A percentile compares a stretch with the other conserved stretches of the same genome.
Evolutionary conservation across 371 early-diverging fungal species (phyloP).

Genomic region (Lichtheimia corymbifera): DNA sequence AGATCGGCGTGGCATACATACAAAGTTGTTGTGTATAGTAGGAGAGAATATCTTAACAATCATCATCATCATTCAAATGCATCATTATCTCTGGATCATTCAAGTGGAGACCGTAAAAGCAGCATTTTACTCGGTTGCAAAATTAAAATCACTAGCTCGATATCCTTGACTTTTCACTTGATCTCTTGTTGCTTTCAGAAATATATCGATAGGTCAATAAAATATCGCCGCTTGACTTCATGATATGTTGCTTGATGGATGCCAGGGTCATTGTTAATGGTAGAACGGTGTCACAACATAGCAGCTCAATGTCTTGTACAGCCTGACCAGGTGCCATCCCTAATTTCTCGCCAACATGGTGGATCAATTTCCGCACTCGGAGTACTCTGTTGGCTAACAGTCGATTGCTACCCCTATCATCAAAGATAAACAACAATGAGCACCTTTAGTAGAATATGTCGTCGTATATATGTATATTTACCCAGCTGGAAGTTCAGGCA

Average conservation of each 20-base stretch:
- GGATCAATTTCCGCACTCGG: constrained; percentile 79
- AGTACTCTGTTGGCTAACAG: constrained; percentile 86
- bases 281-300: constrained; percentile 76
- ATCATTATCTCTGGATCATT: background rate
- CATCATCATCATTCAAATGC: background rate
- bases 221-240: constrained; percentile 85
- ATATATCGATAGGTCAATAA: constrained; percentile 64
- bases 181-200: constrained; percentile 9
- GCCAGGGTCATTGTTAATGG: constrained; percentile 80
- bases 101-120: too few relatives aligned
- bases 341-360: constrained; percentile 82
- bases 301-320: constrained; percentile 60
- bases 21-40: background rate
- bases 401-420: constrained; percentile 61
- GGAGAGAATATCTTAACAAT: background rate
- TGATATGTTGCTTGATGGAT: constrained; percentile 77
- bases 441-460: too few relatives aligned
- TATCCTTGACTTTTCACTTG: background rate
- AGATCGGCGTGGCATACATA: too few relatives aligned
- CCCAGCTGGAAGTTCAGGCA: constrained; percentile 68
- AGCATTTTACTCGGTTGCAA: background rate
- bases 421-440: too few relatives aligned
- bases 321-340: constrained; percentile 26
- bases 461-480: constrained; percentile 18
- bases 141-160: background rate